phyloP scores from a whole-genome alignment of 2,329 filamentous ascomycete genomes.

The Raffaelea ambrosiae region DNA sequence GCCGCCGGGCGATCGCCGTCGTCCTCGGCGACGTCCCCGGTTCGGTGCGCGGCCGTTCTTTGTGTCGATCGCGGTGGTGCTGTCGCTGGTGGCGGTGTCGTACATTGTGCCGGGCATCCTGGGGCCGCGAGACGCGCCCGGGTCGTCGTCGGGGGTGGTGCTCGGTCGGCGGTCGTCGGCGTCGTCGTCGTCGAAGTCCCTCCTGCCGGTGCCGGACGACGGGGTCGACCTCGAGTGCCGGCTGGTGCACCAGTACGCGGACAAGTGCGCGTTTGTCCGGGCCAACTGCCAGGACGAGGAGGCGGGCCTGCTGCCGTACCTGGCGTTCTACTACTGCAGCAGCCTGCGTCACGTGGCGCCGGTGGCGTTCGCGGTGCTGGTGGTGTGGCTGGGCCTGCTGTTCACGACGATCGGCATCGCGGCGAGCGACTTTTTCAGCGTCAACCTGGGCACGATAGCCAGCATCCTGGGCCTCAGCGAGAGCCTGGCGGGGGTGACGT shows the following conservation, averaged over 20 bases:
- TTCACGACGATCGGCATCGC: constrained; percentile 98
- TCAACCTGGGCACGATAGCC: constrained; percentile 91
- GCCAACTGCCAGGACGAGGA: constrained; percentile 81
- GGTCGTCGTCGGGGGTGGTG: background rate
- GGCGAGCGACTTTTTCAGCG: constrained; percentile 95
- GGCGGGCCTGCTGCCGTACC: constrained; percentile 80
- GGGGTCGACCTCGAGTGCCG: constrained; percentile 53
- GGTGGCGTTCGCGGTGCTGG: constrained; percentile 69
- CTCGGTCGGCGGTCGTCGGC: background rate
- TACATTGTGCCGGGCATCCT: too few relatives aligned
- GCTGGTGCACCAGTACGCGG: constrained; percentile 63
- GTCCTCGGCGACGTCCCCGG: constrained; percentile 22
- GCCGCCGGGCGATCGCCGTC: constrained; percentile 6
- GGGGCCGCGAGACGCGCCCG: background rate
- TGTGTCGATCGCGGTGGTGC: constrained; percentile 34
- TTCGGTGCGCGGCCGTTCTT: constrained; percentile 41
- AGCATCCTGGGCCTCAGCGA: constrained; percentile 86
- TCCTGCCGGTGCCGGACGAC: constrained; percentile 4
- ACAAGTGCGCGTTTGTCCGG: constrained; percentile 82
- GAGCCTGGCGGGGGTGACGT: constrained; percentile 91
- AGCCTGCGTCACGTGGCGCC: constrained; percentile 57
- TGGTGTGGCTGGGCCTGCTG: constrained; percentile 76
- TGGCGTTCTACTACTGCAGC: constrained; percentile 83
- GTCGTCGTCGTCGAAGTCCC: constrained; percentile 27
- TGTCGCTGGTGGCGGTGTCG: constrained; percentile 30